phyloP scores from a whole-genome alignment of 352 stramenopile species.

The Pythium vanterpoolii region DNA sequence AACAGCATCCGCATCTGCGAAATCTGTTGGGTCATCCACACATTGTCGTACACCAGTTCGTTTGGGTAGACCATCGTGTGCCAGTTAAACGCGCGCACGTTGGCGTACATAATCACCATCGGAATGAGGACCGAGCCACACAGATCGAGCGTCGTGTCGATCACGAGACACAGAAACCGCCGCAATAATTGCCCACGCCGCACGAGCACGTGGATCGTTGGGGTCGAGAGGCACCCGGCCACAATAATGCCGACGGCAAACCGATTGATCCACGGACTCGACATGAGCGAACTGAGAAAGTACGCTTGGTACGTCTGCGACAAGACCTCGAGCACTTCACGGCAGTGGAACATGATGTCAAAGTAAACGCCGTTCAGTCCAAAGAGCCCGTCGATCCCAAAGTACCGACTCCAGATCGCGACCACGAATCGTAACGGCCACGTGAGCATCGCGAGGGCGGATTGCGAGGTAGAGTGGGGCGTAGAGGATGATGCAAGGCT shows the following conservation, averaged over 20 bases:
- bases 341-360: constrained; percentile 12
- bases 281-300: constrained; percentile 15
- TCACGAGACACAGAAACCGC: constrained; percentile 11
- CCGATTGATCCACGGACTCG: constrained; percentile 24
- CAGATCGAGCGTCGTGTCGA: constrained; percentile 20
- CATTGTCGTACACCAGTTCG: constrained; percentile 8
- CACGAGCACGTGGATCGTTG: constrained; percentile 8
- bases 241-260: constrained; percentile 17
- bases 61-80: neutral
- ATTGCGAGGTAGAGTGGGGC: no score
- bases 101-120: constrained; percentile 19
- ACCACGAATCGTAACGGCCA: no score
- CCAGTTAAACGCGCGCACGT: constrained; percentile 10
- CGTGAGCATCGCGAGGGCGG: no score
- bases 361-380: constrained; percentile 8
- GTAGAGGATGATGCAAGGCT: no score
- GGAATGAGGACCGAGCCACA: constrained; percentile 25
- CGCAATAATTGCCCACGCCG: neutral
- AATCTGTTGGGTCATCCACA: neutral
- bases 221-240: constrained; percentile 15
- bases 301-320: constrained; percentile 27
- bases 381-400: constrained; percentile 10
- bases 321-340: constrained; percentile 19
- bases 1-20: neutral
- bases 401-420: no score